A percentile compares a stretch with the other conserved stretches of the same genome.
Conservation (phyloP, 345 rosid species). For the Dovyalis caffra region DNA sequence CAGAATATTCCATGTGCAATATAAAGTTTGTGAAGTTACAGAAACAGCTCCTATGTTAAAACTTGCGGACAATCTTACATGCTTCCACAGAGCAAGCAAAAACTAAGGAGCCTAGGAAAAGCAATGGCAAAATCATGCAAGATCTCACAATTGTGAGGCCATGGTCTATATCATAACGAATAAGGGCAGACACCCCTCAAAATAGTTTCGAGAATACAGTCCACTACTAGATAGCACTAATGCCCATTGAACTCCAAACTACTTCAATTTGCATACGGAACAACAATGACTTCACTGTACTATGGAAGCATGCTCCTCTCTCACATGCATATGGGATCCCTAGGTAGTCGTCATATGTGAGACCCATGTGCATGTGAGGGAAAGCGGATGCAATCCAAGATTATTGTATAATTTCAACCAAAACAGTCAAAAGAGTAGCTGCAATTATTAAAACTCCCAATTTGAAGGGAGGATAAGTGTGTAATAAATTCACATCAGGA, state of each 20-base stretch:
- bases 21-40: slow-evolving; percentile 26
- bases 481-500: too few species aligned
- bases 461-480: background rate
- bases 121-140: background rate
- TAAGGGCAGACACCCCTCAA: background rate
- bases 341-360: background rate
- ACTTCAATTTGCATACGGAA: background rate
- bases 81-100: slow-evolving; percentile 3
- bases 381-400: background rate
- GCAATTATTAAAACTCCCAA: background rate
- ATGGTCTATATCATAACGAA: background rate
- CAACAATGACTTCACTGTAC: background rate
- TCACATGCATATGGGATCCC: background rate
- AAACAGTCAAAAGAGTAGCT: background rate
- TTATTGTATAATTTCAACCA: background rate
- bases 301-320: background rate
- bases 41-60: slow-evolving; percentile 11
- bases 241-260: background rate
- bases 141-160: background rate
- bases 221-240: background rate
- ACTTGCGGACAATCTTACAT: slow-evolving; percentile 1
- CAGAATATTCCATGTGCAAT: slow-evolving; percentile 36
- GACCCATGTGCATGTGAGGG: background rate
- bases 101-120: slow-evolving; percentile 11
- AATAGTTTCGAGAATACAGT: background rate